These are phyloP conservation scores for Epichloe sibirici DNA, from an alignment of 2,329 filamentous ascomycete genomes.

Conservation along the genomic window DNA sequence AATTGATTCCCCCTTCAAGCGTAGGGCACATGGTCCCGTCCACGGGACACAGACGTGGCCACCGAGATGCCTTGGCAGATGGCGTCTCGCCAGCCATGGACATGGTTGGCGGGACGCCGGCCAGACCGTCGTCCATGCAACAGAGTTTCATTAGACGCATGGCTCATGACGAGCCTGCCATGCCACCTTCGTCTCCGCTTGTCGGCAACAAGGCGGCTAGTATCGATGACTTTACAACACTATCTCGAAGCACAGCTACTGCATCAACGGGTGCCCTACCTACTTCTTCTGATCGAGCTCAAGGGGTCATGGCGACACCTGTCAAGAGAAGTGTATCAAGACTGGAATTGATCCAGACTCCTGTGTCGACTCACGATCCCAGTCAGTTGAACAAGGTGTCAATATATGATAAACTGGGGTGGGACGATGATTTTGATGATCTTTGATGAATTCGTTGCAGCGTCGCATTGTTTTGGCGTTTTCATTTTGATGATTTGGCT, in stretches of 20 bases:
- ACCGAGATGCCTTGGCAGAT: slow-evolving; percentile 18
- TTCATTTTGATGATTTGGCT: not conserved
- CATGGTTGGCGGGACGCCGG: slow-evolving; percentile 20
- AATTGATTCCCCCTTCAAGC: slow-evolving; percentile 27
- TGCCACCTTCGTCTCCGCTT: slow-evolving; percentile 25
- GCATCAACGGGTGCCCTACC: slow-evolving; percentile 9
- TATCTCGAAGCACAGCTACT: slow-evolving; percentile 8
- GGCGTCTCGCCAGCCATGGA: slow-evolving; percentile 19
- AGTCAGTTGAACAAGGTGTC: slow-evolving; percentile 22
- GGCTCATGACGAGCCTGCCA: slow-evolving; percentile 14
- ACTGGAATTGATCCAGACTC: slow-evolving; percentile 8
- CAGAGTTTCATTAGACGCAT: slow-evolving; percentile 19
- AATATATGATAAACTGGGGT: slow-evolving; percentile 44
- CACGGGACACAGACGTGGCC: slow-evolving; percentile 23
- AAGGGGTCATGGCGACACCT: slow-evolving; percentile 27
- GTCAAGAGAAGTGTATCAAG: slow-evolving; percentile 20
- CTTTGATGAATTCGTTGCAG: slow-evolving; percentile 20
- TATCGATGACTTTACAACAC: slow-evolving; percentile 8
- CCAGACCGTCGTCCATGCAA: slow-evolving; percentile 10
- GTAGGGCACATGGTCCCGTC: slow-evolving; percentile 28
- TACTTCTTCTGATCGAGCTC: slow-evolving; percentile 7
- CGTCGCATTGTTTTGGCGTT: slow-evolving; percentile 6
- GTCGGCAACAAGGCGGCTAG: slow-evolving; percentile 14
- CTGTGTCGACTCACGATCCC: slow-evolving; percentile 7
- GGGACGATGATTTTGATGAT: slow-evolving; percentile 45